Evolutionary conservation across 345 rosid species (phyloP).

Genomic region (Camelina neglecta): DNA sequence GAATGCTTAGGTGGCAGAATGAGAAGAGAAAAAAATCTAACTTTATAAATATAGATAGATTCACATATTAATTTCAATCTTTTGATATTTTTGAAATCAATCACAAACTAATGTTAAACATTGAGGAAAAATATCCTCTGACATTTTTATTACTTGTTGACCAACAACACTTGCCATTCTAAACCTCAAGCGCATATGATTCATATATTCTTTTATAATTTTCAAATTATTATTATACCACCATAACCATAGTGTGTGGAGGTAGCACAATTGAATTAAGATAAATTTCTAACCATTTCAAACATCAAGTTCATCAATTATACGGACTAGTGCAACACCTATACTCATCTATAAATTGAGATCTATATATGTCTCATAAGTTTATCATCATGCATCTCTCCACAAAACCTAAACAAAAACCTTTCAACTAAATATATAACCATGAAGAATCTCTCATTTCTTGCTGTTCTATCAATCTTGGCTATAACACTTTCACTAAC

Average conservation of each 20-base stretch:
- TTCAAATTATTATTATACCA: too few species aligned
- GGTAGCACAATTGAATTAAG: background rate
- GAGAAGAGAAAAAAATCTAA: too few species aligned
- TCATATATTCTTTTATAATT: background rate
- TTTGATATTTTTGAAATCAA: too few species aligned
- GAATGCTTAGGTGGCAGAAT: too few species aligned
- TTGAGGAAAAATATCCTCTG: too few species aligned
- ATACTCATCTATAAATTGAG: conserved; percentile 21
- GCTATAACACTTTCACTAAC: conserved; percentile 19
- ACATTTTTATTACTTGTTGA: background rate
- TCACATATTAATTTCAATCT: too few species aligned
- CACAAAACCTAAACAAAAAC: background rate
- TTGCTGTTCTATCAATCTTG: background rate
- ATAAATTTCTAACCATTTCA: background rate
- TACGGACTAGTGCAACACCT: background rate
- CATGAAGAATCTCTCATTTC: conserved; percentile 21
- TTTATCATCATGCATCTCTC: conserved; percentile 7
- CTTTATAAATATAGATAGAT: too few species aligned
- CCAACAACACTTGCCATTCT: conserved; percentile 4
- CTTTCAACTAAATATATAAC: background rate
- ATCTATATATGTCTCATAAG: background rate
- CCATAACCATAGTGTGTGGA: background rate
- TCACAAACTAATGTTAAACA: too few species aligned
- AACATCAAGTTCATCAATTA: background rate
- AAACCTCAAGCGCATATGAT: background rate